Conservation (phyloP, 495 filamentous ascomycete genomes). For the Hypoxylon subgilvum region DNA sequence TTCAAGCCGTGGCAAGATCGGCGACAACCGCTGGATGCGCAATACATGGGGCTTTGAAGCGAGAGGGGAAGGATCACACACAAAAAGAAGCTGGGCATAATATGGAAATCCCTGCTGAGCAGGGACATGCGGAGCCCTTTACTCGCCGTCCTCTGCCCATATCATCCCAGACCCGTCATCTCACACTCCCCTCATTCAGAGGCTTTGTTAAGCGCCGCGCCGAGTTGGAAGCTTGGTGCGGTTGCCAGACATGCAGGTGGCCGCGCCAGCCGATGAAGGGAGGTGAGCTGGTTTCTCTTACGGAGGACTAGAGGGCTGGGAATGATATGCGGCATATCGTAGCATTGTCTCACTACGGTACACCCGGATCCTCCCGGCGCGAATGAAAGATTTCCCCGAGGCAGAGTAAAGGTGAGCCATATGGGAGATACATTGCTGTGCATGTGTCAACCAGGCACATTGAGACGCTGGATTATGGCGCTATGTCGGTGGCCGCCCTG, state of each 20-base stretch:
- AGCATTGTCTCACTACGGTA: conserved; percentile 40
- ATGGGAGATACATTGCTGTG: conserved; percentile 27
- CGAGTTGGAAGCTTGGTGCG: conserved; percentile 26
- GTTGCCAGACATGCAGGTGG: conserved; percentile 11
- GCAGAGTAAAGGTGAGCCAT: conserved; percentile 29
- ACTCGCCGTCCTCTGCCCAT: conserved; percentile 34
- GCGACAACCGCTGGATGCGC: conserved; percentile 23
- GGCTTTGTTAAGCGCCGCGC: conserved; percentile 39
- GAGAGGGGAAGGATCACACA: conserved; percentile 42
- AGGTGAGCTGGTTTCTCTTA: conserved; percentile 5
- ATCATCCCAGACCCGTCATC: conserved; percentile 22
- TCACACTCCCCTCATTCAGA: conserved; percentile 8
- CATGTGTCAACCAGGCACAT: conserved; percentile 26
- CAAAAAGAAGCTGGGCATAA: conserved; percentile 40
- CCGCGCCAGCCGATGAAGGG: conserved; percentile 29
- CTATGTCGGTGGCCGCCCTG: conserved; percentile 18
- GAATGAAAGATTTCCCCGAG: conserved; percentile 22
- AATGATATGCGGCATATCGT: conserved; percentile 35
- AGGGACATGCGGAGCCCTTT: conserved; percentile 41
- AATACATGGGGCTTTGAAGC: conserved; percentile 36
- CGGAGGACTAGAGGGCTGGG: conserved; percentile 19
- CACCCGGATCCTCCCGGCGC: conserved; percentile 35
- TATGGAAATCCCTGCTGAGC: conserved; percentile 35
- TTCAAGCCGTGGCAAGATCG: conserved; percentile 42
- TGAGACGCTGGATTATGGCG: conserved; percentile 41